These are phyloP conservation scores for Aspergillus bridgeri DNA, from an alignment of 495 filamentous ascomycete genomes.

Conservation along the genomic window DNA sequence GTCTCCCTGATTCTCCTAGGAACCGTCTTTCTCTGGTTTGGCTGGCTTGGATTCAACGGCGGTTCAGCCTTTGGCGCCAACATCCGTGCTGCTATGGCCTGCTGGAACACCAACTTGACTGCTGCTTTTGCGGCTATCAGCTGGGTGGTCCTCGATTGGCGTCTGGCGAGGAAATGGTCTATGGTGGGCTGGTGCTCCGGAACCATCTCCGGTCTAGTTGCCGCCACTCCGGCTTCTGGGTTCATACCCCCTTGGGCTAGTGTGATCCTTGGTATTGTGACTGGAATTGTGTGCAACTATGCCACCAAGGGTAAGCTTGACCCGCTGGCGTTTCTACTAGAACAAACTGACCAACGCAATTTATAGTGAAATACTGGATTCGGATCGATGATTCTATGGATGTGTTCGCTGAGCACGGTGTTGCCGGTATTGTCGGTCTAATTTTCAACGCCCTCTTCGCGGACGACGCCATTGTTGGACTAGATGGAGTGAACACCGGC, in stretches of 20 bases:
- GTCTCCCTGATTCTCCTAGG: constrained; percentile 95
- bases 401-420: constrained; percentile 95
- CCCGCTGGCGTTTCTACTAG: neutral
- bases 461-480: constrained; percentile 82
- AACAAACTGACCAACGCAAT: constrained; percentile 26
- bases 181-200: constrained; percentile 99
- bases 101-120: constrained; percentile 94
- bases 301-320: constrained; percentile 68
- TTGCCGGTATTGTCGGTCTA: constrained; percentile 90
- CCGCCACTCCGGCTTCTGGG: constrained; percentile 84
- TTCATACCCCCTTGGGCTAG: constrained; percentile 88
- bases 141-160: constrained; percentile 92
- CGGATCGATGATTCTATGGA: constrained; percentile 96
- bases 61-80: constrained; percentile 97
- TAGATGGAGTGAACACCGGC: constrained; percentile 88
- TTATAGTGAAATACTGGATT: constrained; percentile 86
- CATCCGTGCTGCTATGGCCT: constrained; percentile 90
- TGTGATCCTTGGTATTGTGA: constrained; percentile 78
- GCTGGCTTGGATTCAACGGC: constrained; percentile 98
- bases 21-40: constrained; percentile 95
- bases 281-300: constrained; percentile 88
- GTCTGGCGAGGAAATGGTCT: constrained; percentile 95
- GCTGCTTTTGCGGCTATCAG: constrained; percentile 84
- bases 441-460: constrained; percentile 91
- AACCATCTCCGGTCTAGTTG: constrained; percentile 83